Evolutionary conservation across 257 asterid genomes (phyloP).

Genomic region (Solanum appendiculatum): DNA sequence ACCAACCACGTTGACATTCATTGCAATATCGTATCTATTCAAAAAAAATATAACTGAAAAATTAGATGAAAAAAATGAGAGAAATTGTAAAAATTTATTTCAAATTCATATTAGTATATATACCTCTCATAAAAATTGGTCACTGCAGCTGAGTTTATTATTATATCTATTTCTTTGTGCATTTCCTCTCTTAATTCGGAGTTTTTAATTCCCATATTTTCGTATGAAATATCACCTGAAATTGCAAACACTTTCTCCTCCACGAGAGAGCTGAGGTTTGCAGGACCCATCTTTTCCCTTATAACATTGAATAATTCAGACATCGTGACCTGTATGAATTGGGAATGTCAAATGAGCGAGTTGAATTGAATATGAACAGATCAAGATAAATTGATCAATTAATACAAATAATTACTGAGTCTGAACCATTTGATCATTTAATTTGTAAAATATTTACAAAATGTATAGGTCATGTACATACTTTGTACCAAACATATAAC

Average conservation of each 20-base stretch:
- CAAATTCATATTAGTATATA: background rate
- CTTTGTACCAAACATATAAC: background rate
- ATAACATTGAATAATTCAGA: slow-evolving; percentile 29
- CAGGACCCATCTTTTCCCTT: slow-evolving; percentile 9
- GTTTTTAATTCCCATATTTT: slow-evolving; percentile 12
- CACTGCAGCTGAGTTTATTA: slow-evolving; percentile 19
- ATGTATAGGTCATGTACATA: too few species aligned
- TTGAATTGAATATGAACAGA: background rate
- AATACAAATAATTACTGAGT: background rate
- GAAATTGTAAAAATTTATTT: background rate
- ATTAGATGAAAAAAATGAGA: background rate
- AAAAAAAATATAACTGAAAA: background rate
- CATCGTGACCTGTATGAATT: slow-evolving; percentile 15
- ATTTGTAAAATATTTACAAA: background rate
- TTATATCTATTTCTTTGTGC: slow-evolving; percentile 26
- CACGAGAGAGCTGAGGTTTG: background rate
- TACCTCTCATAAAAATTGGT: slow-evolving; percentile 28
- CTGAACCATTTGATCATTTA: background rate
- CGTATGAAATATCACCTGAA: slow-evolving; percentile 14
- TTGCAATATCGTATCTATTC: slow-evolving; percentile 7
- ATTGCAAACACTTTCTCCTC: slow-evolving; percentile 12
- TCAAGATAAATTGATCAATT: background rate
- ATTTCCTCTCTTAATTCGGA: slow-evolving; percentile 15
- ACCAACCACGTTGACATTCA: slow-evolving; percentile 3
- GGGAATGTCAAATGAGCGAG: background rate